A percentile compares a stretch with the other conserved stretches of the same genome.
phyloP scores from a whole-genome alignment of 768 basidiomycete species.

The Boletellus ananiceps region DNA sequence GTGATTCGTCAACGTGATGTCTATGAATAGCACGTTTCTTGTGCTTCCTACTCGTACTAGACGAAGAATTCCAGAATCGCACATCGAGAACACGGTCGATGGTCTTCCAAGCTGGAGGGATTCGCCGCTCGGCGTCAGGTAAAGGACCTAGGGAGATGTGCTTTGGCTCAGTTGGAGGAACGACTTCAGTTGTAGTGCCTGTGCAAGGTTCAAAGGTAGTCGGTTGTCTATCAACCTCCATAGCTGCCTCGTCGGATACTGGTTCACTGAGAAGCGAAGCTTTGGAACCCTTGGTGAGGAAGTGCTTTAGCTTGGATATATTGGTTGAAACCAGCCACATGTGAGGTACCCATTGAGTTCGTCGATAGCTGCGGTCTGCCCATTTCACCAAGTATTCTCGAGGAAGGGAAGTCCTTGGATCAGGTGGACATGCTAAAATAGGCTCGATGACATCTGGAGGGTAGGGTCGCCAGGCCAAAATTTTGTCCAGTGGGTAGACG shows the following conservation, averaged over 20 bases:
- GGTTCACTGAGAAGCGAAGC: conserved; percentile 58
- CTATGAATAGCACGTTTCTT: conserved; percentile 17
- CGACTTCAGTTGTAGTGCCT: conserved; percentile 33
- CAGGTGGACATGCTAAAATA: conserved; percentile 35
- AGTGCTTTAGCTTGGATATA: conserved; percentile 67
- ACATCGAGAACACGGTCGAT: conserved; percentile 91
- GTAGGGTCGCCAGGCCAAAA: conserved; percentile 88
- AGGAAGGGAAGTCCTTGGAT: conserved; percentile 62
- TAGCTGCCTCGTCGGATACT: conserved; percentile 22
- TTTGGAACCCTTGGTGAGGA: conserved; percentile 63
- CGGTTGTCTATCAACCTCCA: conserved; percentile 28
- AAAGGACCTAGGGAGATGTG: conserved; percentile 36
- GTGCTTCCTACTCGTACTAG: conserved; percentile 10
- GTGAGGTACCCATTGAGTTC: conserved; percentile 87
- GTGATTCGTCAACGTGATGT: conserved; percentile 27
- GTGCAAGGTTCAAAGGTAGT: conserved; percentile 40
- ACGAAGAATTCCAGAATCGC: conserved; percentile 51
- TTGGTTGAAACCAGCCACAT: conserved; percentile 80
- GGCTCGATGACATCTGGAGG: conserved; percentile 62
- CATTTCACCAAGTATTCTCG: conserved; percentile 94
- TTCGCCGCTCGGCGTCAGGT: conserved; percentile 66
- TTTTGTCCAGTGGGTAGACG: conserved; percentile 68
- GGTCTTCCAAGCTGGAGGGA: conserved; percentile 81
- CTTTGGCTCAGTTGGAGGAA: conserved; percentile 27
- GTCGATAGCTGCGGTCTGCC: conserved; percentile 71